A percentile compares a stretch with the other conserved stretches of the same genome.
Conservation (phyloP, 2,329 filamentous ascomycete species). For the Claviceps spartinae region DNA sequence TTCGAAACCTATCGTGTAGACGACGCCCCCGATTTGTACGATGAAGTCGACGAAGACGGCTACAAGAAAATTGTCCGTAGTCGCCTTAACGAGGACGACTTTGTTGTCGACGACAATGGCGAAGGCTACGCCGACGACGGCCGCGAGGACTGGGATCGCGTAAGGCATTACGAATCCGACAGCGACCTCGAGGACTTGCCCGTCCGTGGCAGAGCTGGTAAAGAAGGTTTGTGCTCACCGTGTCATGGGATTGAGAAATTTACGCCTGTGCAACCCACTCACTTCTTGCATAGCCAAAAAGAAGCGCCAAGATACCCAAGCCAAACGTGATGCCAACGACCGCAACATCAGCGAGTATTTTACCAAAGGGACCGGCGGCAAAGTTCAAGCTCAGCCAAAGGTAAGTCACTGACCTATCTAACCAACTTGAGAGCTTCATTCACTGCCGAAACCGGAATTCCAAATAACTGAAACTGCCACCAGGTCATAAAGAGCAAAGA, state of each 20-base stretch:
- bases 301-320: conserved; percentile 75
- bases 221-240: conserved; percentile 30
- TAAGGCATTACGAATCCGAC: conserved; percentile 56
- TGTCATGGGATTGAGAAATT: conserved; percentile 2
- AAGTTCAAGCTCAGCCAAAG: conserved; percentile 65
- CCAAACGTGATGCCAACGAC: conserved; percentile 75
- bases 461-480: not conserved
- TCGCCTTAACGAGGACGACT: conserved; percentile 86
- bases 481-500: conserved; percentile 69
- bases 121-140: conserved; percentile 95
- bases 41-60: conserved; percentile 89
- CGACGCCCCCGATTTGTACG: conserved; percentile 76
- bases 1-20: conserved; percentile 78
- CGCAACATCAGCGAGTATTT: conserved; percentile 93
- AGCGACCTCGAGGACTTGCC: conserved; percentile 41
- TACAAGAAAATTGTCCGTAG: conserved; percentile 93
- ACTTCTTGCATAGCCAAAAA: conserved; percentile 51
- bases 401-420: conserved; percentile 28
- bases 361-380: conserved; percentile 54
- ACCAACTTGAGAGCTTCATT: not conserved
- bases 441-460: not conserved
- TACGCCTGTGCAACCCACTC: not conserved
- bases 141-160: conserved; percentile 81
- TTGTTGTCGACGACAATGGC: conserved; percentile 96
- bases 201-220: conserved; percentile 32